Evolutionary conservation across 2,329 filamentous ascomycete genomes (phyloP).

Genomic region (Cephalotrichum gorgonifer): DNA sequence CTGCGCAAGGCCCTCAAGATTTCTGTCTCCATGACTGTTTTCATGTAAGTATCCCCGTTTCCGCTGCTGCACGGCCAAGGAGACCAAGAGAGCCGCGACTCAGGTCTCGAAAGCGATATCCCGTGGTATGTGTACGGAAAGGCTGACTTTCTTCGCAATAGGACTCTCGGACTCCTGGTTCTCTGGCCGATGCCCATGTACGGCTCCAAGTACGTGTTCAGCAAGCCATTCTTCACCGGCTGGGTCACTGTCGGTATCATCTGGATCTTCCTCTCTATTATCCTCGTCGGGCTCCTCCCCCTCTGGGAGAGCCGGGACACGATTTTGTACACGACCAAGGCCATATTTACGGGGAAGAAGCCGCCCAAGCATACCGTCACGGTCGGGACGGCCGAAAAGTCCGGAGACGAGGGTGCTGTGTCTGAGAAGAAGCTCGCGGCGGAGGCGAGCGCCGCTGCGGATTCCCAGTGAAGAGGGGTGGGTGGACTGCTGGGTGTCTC

Average conservation of each 20-base stretch:
- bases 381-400: neutral
- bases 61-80: no score
- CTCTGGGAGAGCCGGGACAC: slow-evolving; percentile 68
- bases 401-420: neutral
- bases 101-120: no score
- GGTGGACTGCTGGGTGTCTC: no score
- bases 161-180: slow-evolving; percentile 60
- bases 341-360: neutral
- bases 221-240: slow-evolving; percentile 71
- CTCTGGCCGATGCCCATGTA: slow-evolving; percentile 94
- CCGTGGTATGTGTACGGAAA: no score
- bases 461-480: no score
- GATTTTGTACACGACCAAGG: slow-evolving; percentile 36
- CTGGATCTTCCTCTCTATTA: slow-evolving; percentile 65
- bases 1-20: slow-evolving; percentile 43
- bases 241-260: slow-evolving; percentile 70
- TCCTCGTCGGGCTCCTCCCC: slow-evolving; percentile 72
- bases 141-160: no score
- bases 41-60: slow-evolving; percentile 31
- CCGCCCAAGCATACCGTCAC: neutral
- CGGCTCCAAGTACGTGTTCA: slow-evolving; percentile 70
- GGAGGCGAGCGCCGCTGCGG: no score
- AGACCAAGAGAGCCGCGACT: neutral
- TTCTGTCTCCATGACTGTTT: slow-evolving; percentile 22
- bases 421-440: no score